Base-by-base conservation (phyloP, 2,329 filamentous ascomycete species). In the Penicillium sp. region DNA sequence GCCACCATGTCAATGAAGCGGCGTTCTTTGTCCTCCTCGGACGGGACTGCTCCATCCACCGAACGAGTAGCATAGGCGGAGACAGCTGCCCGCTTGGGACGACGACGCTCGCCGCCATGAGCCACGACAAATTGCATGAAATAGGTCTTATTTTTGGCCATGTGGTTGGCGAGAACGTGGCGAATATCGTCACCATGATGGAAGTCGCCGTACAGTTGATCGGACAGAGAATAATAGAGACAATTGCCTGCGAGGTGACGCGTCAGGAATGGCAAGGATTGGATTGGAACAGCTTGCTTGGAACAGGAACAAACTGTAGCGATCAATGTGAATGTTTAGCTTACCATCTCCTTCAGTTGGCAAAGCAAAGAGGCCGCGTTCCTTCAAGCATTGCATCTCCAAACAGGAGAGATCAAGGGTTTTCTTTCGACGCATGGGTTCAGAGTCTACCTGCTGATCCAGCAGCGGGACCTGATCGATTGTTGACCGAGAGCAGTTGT, bases 161-260 rank as follows among this genome's bases (percentile, higher is more conserved):
- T 89, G 73, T 90, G 86, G 61, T 84, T 76, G 66, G 89, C 86
- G 55, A 89, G 82, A 50, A 76, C 78, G 53, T 80, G 78, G 55
- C 89, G 87, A 69, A 91, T 87, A 68, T 85, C 80, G 58, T 78
- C 73, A 71, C 88, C 85, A 65, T 84, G 80, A 62, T 82, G 78
- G 70, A 88, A 84, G 70, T 84, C 77, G 65, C 87, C 88, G 72
- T 86, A 89, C 56, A 90, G 75, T 79, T 91, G 87, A 73, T 90
- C 87, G 65, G 86, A 88, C 42, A 90, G 80, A 64, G 87, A 87
- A 75, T 88, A 86, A 79, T 90, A 90, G 40, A 90, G 83, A 75
- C 88, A 90, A 78, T 90, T 90, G 68, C 88, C 88, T 90, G 37
- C 67, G 3, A n/a, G 53, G 51, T 22, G 57, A 62, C 65, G 62